Evolutionary conservation across 192 early-diverging fungal species (phyloP).

Genomic region (Backusella circina): DNA sequence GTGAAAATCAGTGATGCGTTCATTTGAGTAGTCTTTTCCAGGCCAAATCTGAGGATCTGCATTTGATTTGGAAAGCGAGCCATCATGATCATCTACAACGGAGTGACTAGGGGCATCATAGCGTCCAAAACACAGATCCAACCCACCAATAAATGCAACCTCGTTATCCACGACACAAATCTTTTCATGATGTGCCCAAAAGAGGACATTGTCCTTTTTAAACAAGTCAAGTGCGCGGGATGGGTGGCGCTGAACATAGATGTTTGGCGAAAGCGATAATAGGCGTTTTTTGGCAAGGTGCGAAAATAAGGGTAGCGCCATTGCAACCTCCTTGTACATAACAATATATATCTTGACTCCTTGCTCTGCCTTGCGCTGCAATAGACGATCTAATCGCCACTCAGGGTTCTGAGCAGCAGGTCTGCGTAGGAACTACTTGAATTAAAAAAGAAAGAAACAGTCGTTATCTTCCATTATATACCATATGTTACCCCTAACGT

Average conservation of each 20-base stretch:
- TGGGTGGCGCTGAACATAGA: conserved; percentile 76
- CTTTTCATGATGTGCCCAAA: conserved; percentile 88
- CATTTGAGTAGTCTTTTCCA: conserved; percentile 83
- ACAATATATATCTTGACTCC: conserved; percentile 81
- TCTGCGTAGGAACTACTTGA: conserved; percentile 66
- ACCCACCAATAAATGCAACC: conserved; percentile 78
- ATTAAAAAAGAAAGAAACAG: conserved; percentile 25
- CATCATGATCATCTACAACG: conserved; percentile 52
- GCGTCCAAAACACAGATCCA: conserved; percentile 83
- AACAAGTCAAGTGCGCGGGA: conserved; percentile 63
- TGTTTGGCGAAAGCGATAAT: conserved; percentile 65
- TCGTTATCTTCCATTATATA: background rate
- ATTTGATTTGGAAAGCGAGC: conserved; percentile 30
- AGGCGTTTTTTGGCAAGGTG: conserved; percentile 69
- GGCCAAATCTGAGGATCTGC: conserved; percentile 38
- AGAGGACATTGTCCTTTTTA: conserved; percentile 53
- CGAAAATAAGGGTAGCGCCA: conserved; percentile 68
- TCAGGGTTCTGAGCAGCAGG: conserved; percentile 60
- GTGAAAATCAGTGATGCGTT: conserved; percentile 71
- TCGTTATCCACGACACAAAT: conserved; percentile 73
- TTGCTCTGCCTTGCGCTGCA: conserved; percentile 76
- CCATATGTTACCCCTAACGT: background rate
- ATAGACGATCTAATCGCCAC: conserved; percentile 67
- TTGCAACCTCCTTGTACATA: conserved; percentile 71
- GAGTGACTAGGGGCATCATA: conserved; percentile 76